Conservation (phyloP, 2,329 filamentous ascomycete species). For the Beauveria bassiana region DNA sequence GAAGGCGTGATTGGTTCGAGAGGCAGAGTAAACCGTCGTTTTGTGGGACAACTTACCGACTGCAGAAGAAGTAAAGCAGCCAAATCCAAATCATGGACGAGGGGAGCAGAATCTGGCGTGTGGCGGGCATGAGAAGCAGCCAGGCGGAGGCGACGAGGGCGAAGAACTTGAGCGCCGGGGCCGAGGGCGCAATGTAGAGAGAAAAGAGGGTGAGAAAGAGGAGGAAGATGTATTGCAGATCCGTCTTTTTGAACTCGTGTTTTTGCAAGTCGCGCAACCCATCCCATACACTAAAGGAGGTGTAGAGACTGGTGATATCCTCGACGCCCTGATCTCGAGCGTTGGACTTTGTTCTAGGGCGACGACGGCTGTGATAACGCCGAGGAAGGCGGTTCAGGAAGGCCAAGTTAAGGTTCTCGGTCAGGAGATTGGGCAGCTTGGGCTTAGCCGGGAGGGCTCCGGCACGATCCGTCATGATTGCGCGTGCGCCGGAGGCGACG, state of each 20-base stretch:
- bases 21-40: not conserved
- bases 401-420: conserved; percentile 33
- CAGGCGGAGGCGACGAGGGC: conserved; percentile 59
- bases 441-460: conserved; percentile 32
- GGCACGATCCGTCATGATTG: conserved; percentile 32
- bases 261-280: conserved; percentile 67
- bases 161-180: conserved; percentile 69
- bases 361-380: conserved; percentile 32
- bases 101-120: conserved; percentile 84
- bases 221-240: conserved; percentile 76
- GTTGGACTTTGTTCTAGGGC: conserved; percentile 33
- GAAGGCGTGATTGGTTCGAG: not conserved
- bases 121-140: conserved; percentile 72
- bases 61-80: conserved; percentile 86
- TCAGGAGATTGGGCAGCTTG: conserved; percentile 32
- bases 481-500: conserved; percentile 7
- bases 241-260: conserved; percentile 74
- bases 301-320: conserved; percentile 68
- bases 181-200: conserved; percentile 73
- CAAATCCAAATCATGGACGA: conserved; percentile 79
- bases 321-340: conserved; percentile 30
- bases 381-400: conserved; percentile 35
- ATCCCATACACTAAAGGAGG: conserved; percentile 72
- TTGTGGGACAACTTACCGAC: conserved; percentile 60
- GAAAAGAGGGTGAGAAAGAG: conserved; percentile 72